phyloP scores from a whole-genome alignment of 2,329 filamentous ascomycete genomes.

The Sarocladium strictum region DNA sequence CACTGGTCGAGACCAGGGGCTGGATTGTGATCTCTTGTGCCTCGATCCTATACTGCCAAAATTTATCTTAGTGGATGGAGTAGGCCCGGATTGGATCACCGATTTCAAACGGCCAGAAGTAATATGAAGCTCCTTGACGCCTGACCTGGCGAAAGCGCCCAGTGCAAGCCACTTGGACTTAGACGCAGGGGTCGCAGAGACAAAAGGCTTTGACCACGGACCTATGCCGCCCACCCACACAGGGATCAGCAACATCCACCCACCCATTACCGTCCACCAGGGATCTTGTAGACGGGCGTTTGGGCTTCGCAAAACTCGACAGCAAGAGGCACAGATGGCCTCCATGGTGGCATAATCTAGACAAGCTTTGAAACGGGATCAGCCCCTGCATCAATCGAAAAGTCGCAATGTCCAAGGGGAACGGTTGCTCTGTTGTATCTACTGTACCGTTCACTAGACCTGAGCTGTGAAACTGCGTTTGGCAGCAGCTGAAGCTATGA shows the following conservation, averaged over 20 bases:
- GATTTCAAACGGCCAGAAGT: not conserved
- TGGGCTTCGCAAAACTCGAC: not conserved
- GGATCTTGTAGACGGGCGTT: not conserved
- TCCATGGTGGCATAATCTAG: not conserved
- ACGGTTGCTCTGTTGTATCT: no score
- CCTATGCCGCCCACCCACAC: no score
- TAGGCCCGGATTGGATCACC: not conserved
- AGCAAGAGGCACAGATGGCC: not conserved
- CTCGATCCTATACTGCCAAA: not conserved
- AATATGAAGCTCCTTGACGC: not conserved
- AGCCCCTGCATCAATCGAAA: no score
- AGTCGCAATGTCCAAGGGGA: no score
- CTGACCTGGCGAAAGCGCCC: not conserved
- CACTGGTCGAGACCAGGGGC: not conserved
- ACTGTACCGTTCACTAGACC: no score
- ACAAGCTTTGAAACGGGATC: not conserved
- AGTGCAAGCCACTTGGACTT: constrained; percentile 1
- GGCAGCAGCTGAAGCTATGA: no score
- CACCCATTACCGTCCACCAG: not conserved
- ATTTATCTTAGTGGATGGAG: not conserved
- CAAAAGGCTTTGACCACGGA: no score
- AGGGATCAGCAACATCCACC: not conserved
- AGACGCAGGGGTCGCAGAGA: not conserved
- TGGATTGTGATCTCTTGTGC: not conserved
- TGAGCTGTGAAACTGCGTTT: no score